Evolutionary conservation across 2,329 filamentous ascomycete species (phyloP).

Genomic region (Fusarium illudens): DNA sequence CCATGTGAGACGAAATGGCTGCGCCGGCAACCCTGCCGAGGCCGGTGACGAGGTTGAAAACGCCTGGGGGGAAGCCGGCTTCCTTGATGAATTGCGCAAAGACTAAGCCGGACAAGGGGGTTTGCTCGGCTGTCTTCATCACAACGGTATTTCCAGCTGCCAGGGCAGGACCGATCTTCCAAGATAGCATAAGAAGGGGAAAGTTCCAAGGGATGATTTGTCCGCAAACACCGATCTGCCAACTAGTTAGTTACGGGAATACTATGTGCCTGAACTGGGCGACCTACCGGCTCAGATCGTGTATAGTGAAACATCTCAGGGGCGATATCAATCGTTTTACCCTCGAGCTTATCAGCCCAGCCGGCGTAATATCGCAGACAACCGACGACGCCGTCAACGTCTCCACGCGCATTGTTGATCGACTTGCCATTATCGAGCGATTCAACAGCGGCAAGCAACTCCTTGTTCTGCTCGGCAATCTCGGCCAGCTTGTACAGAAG

Average conservation of each 20-base stretch:
- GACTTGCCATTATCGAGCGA: constrained; percentile 90
- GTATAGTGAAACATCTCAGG: constrained; percentile 87
- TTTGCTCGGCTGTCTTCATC: constrained; percentile 81
- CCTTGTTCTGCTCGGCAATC: constrained; percentile 78
- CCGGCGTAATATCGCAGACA: constrained; percentile 80
- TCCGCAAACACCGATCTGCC: constrained; percentile 75
- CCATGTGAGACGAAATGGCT: constrained; percentile 78
- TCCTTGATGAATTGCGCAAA: constrained; percentile 73
- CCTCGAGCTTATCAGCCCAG: constrained; percentile 91
- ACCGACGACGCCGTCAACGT: constrained; percentile 72
- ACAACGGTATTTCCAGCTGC: constrained; percentile 77
- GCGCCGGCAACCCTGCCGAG: constrained; percentile 82
- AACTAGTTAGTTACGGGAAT: constrained; percentile 11
- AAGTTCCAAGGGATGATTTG: constrained; percentile 94
- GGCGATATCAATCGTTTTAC: constrained; percentile 83
- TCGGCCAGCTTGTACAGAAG: constrained; percentile 80
- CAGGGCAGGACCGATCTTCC: constrained; percentile 82
- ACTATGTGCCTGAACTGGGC: not conserved
- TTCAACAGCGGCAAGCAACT: constrained; percentile 82
- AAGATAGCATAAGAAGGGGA: constrained; percentile 80
- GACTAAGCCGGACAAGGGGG: constrained; percentile 74
- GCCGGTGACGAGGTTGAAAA: constrained; percentile 80
- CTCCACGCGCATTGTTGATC: constrained; percentile 77
- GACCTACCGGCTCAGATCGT: constrained; percentile 69
- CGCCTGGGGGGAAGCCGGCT: constrained; percentile 80